Evolutionary conservation across 2,329 filamentous ascomycete species (phyloP), one percentile per base, ranked within the genome.

Genomic region (Fusarium sp.): DNA sequence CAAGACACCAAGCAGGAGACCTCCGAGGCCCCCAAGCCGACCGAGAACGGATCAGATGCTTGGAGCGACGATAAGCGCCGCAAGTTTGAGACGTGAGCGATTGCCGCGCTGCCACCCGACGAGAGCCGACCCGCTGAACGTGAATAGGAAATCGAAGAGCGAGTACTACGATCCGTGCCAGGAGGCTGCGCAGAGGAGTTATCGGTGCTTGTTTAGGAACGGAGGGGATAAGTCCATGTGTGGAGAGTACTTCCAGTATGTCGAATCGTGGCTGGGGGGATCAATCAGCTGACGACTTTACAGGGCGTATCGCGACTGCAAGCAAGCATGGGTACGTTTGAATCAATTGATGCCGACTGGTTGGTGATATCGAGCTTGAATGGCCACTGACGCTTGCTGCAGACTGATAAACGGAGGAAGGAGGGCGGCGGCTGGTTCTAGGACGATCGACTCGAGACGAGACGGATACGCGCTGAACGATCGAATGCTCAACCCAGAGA

Each of bases 121-220:
- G 43, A 37, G 24, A 22, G 60, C 14, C 33, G 56, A 60, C 54
- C 31, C 58, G 35, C 69, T 76, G 64, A 72, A 18, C 52, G 27
- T 43, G 27, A 37, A 70, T 79, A 98, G 96, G 77, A 98, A 98
- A 87, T 89, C 88, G 65, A 91, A 92, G 80, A 98, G 95, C 87
- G 92, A 98, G 82, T 98, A 93, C 85, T 95, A 94, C 82, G 97
- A 99, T 79, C 97, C 97, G 2, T 99, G 97, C 83, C 96, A 98
- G 82, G 96, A 98, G 79, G 95, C 95, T 6, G 96, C 97, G 9
- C 87, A 93, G 76, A 90, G 90, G 80, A 98, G 95, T 84, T 92
- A 98, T 77, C 92, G 91, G 82, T 99, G 97, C 80, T 85, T 99
- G 80, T 92, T 95, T 81, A 91, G 97, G 24, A 99, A 99, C 82